Evolutionary conservation across 352 stramenopile species (phyloP), one percentile per base, ranked within the genome.

Genomic region (Pseudoperonospora humuli): DNA sequence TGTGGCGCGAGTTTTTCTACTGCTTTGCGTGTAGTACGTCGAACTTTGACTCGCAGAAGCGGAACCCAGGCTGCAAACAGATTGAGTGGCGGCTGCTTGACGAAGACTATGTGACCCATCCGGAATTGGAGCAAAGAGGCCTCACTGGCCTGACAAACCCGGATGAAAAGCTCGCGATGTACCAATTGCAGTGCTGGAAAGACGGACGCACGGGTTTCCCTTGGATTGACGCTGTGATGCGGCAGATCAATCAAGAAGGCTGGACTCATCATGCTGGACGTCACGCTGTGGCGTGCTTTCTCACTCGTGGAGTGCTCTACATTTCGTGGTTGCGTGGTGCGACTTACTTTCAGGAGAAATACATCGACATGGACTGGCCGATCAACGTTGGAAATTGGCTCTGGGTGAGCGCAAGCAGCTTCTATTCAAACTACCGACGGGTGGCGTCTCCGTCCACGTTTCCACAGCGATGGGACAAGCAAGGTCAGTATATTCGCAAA

Each of bases 311-410:
- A 5, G 92, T 98, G 55, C 67, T 98, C 11, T 98, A 87, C 60
- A 84, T 96, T 44, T 90, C 70, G 54, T 98, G 95, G 95, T 74
- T 97, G 34, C 64, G 81, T 21, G 94, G 93, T 4, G 86, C 84
- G 6, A 61, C 64, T 17, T 89, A 95, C 15, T 95, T 83, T 61
- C 92, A 98, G 49, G 73, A n/a, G 46, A 79, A 96, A 24, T 72
- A 98, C 2, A 68, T 99, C 25, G 96, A 99, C 62, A 66, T 95
- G 17, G 95, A 99, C 57, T 98, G 93, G 78, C 58, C 79, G 2
- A 56, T 99, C n/a, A 98, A 98, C 68, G 84, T 95, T 45, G 96
- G 95, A 64, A 99, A 98, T 55, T 98, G 96, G 95, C 75, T 96
- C 34, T 98, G 96, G 93, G 79, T 99, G 2, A 94, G 73, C 25